Evolutionary conservation across 306 rosid genomes (phyloP), one percentile per base, ranked within the genome.

Genomic region (Oemleria cerasiformis): DNA sequence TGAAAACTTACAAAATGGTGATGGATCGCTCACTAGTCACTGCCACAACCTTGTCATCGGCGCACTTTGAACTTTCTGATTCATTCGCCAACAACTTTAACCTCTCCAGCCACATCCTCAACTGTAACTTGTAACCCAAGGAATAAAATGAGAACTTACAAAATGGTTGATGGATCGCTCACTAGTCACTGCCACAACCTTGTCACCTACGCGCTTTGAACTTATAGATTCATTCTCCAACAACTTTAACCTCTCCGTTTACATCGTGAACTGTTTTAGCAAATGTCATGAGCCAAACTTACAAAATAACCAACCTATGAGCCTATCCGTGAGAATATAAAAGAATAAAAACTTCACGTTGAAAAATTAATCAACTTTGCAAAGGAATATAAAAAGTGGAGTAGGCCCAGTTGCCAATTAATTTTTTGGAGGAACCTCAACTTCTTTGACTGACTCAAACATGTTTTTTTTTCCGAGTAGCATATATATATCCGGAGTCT

Each of bases 101-200:
- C 44, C 78, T 87, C 88, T 63, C 96, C 92, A 0, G 96, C 85
- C 16, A 90, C 72, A 67, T 90, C 96, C 50, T 88, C 81, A 77
- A 85, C 88, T 84, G 72, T 58, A 34, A 67, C 41, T 75, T 0
- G 16, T 21, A 75, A 57, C 23, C 13, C 41, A 53, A 74, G 63
- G n/a, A n/a, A 30, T 43, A 65, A 21, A 42, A 67, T 55, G 72
- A 53, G 36, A 4, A 65, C 76, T 66, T 80, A 85, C 96, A 12
- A 7, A 63, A 74, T 42, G 67, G 20, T 30, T n/a, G 41, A 85
- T n/a, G n/a, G n/a, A n/a, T n/a, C n/a, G n/a, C n/a, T n/a, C n/a
- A n/a, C n/a, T n/a, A n/a, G n/a, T 82, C 72, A 64, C 56, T 8
- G 92, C 73, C 50, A 87, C 40, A 54, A 87, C 86, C 87, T 87